These are phyloP conservation scores for Leptoxyphium fumago DNA, from an alignment of 2,329 filamentous ascomycete genomes.

Conservation along the genomic window DNA sequence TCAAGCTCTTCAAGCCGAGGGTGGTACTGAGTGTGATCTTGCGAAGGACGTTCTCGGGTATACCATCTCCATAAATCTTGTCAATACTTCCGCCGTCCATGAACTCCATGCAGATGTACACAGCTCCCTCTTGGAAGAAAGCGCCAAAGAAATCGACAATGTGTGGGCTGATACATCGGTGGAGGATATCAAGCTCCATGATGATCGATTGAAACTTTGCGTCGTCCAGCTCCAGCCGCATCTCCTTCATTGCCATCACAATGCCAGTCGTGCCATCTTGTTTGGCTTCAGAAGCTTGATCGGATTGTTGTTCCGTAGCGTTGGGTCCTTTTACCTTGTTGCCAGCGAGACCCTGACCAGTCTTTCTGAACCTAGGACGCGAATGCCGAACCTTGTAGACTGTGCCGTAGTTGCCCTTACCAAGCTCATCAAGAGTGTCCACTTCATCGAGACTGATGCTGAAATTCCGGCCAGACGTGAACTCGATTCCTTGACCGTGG, in stretches of 20 bases:
- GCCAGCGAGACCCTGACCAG: constrained; percentile 44
- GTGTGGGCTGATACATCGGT: constrained; percentile 86
- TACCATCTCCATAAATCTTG: constrained; percentile 80
- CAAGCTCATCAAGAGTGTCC: constrained; percentile 80
- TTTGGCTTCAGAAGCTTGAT: constrained; percentile 11
- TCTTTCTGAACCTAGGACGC: constrained; percentile 48
- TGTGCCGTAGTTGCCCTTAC: constrained; percentile 96
- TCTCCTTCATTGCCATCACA: constrained; percentile 99
- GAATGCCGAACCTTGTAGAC: constrained; percentile 93
- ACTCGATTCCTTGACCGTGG: constrained; percentile 79
- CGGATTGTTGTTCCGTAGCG: constrained; percentile 21
- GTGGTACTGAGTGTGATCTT: constrained; percentile 86
- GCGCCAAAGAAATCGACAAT: constrained; percentile 99
- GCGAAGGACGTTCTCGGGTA: constrained; percentile 73
- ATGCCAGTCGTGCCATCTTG: constrained; percentile 50
- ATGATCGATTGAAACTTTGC: constrained; percentile 94
- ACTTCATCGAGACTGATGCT: constrained; percentile 93
- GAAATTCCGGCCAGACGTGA: constrained; percentile 77
- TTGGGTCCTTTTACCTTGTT: constrained; percentile 33
- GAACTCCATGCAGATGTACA: constrained; percentile 98
- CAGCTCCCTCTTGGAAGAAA: constrained; percentile 96
- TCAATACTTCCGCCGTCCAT: constrained; percentile 98
- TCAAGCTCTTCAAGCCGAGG: constrained; percentile 80
- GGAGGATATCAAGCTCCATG: constrained; percentile 91
- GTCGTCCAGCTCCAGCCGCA: constrained; percentile 87